These are phyloP conservation scores for Irpex sp. DNA, from an alignment of 1,284 basidiomycete species.

Conservation along the genomic window DNA sequence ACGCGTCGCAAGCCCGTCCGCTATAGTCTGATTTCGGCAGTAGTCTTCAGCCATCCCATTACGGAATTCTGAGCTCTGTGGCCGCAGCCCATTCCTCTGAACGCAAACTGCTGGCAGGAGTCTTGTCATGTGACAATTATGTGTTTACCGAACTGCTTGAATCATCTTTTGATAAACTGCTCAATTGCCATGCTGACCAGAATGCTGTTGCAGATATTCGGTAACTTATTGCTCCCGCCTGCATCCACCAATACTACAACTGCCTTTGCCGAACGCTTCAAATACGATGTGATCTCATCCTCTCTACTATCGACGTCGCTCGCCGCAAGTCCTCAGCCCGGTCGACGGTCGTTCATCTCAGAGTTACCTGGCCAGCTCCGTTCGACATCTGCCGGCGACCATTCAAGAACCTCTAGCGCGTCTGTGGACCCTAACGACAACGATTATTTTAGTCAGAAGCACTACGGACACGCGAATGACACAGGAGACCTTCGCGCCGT, in stretches of 20 bases:
- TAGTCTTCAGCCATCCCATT: no score
- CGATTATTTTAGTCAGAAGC: neutral
- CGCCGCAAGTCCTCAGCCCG: slow-evolving; percentile 24
- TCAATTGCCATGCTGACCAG: slow-evolving; percentile 19
- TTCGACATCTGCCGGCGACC: slow-evolving; percentile 7
- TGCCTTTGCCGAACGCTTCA: slow-evolving; percentile 72
- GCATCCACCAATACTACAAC: slow-evolving; percentile 22
- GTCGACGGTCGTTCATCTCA: slow-evolving; percentile 23
- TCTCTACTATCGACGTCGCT: slow-evolving; percentile 58
- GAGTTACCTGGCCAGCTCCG: slow-evolving; percentile 23
- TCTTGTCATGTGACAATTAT: no score
- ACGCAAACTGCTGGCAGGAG: no score
- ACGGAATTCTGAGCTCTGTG: no score
- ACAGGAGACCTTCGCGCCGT: slow-evolving; percentile 13
- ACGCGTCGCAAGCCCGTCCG: no score
- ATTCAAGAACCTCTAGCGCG: slow-evolving; percentile 10
- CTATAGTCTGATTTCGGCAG: no score
- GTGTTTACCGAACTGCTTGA: no score
- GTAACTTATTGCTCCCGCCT: slow-evolving; percentile 21
- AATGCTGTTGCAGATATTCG: slow-evolving; percentile 30
- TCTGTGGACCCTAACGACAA: slow-evolving; percentile 2
- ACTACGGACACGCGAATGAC: neutral
- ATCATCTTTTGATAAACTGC: neutral
- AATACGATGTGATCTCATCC: slow-evolving; percentile 82
- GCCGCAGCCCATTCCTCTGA: no score